These are phyloP conservation scores for Wallacemonas sp. DNA, from an alignment of 208 protist species.

Conservation along the genomic window DNA sequence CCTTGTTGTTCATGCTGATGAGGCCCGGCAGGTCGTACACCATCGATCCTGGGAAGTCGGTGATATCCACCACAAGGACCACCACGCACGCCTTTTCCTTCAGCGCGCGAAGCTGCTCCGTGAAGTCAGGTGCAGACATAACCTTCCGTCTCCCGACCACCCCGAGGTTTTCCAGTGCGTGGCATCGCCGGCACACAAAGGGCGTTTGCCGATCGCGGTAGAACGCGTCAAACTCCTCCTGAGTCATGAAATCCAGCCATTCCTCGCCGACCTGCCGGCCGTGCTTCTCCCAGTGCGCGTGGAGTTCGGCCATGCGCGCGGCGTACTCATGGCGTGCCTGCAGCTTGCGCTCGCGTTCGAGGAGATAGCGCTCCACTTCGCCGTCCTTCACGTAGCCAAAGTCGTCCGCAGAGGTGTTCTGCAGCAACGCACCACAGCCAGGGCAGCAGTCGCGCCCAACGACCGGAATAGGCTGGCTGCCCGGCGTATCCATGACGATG, in stretches of 20 bases:
- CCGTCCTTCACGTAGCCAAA: slow-evolving; percentile 81
- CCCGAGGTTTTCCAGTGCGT: slow-evolving; percentile 85
- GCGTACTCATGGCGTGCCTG: slow-evolving; percentile 74
- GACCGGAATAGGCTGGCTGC: slow-evolving; percentile 70
- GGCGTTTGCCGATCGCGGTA: slow-evolving; percentile 67
- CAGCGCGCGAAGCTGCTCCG: slow-evolving; percentile 75
- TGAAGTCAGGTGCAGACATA: slow-evolving; percentile 91
- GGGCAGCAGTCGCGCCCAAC: slow-evolving; percentile 81
- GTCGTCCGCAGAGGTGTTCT: slow-evolving; percentile 57
- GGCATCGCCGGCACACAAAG: slow-evolving; percentile 87
- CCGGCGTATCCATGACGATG: slow-evolving; percentile 77
- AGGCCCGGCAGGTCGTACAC: slow-evolving; percentile 87
- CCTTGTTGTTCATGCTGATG: slow-evolving; percentile 92
- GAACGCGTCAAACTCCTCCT: slow-evolving; percentile 91
- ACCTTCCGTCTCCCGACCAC: slow-evolving; percentile 75
- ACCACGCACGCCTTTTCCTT: slow-evolving; percentile 82
- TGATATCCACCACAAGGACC: slow-evolving; percentile 90
- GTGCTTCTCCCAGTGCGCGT: slow-evolving; percentile 88
- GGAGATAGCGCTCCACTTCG: slow-evolving; percentile 78
- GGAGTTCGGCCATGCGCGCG: slow-evolving; percentile 86
- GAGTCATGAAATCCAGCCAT: slow-evolving; percentile 94
- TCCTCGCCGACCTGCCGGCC: slow-evolving; percentile 90
- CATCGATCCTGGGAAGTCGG: slow-evolving; percentile 91
- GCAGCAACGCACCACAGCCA: slow-evolving; percentile 85
- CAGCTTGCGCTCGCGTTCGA: slow-evolving; percentile 44